phyloP scores from a whole-genome alignment of 139 green algal species.

The Penium margaritaceum region DNA sequence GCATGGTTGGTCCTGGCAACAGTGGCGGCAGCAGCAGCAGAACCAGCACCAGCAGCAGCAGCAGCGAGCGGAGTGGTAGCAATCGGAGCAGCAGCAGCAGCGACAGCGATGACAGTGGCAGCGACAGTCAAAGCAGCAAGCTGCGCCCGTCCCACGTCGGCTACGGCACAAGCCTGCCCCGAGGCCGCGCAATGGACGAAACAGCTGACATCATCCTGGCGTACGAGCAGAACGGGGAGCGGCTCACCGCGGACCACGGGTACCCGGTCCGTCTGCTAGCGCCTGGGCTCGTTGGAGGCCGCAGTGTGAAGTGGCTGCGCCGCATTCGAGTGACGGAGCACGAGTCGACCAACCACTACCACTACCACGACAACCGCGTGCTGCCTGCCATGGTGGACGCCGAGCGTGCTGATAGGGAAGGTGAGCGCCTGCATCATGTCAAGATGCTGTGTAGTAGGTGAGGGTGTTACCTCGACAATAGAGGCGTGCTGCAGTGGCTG shows the following conservation, averaged over 20 bases:
- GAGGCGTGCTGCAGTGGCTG: too few species aligned
- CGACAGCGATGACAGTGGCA: too few species aligned
- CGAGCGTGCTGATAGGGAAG: slow-evolving; percentile 66
- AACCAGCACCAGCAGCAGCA: too few species aligned
- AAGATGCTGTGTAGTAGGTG: too few species aligned
- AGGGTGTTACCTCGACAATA: too few species aligned
- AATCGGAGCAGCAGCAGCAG: too few species aligned
- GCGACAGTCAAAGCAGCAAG: too few species aligned
- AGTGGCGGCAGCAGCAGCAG: slow-evolving; percentile 30
- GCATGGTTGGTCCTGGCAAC: too few species aligned
- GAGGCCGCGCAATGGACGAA: slow-evolving; percentile 54
- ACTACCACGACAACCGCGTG: slow-evolving; percentile 95
- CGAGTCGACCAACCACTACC: slow-evolving; percentile 88
- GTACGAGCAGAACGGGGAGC: slow-evolving; percentile 68
- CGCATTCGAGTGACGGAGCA: slow-evolving; percentile 72
- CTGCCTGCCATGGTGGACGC: slow-evolving; percentile 86
- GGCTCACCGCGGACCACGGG: slow-evolving; percentile 67
- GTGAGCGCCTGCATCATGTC: too few species aligned
- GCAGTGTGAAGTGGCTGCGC: slow-evolving; percentile 81
- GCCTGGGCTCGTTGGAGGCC: slow-evolving; percentile 76
- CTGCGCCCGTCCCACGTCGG: too few species aligned
- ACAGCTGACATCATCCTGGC: slow-evolving; percentile 66
- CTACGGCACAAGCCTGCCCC: slow-evolving; percentile 28
- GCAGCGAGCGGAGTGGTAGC: too few species aligned
- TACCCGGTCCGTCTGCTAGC: slow-evolving; percentile 74